Conservation (phyloP, 208 protist genomes). For the Acanthamoeba sp. region DNA sequence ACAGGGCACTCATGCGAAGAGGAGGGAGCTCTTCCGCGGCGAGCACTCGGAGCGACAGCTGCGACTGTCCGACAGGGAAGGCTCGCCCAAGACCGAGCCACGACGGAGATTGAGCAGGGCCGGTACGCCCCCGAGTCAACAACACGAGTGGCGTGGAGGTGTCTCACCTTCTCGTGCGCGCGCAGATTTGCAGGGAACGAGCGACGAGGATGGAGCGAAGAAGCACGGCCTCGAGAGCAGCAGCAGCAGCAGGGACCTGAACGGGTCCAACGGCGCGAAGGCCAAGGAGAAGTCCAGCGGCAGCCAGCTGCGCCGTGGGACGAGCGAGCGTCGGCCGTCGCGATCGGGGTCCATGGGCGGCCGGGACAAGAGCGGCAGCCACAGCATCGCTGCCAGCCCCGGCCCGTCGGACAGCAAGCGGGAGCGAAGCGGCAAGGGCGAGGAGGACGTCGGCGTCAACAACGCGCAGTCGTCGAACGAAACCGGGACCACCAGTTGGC, state of each 20-base stretch:
- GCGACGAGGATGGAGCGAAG: neutral
- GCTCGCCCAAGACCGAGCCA: too few species aligned
- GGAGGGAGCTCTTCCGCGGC: neutral
- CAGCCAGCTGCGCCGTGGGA: neutral
- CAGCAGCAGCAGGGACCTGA: too few species aligned
- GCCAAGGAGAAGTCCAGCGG: neutral
- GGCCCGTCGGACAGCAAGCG: too few species aligned
- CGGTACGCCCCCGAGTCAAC: too few species aligned
- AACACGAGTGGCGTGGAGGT: too few species aligned
- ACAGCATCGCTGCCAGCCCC: too few species aligned
- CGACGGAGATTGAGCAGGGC: neutral
- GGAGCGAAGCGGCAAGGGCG: neutral
- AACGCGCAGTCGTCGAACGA: neutral
- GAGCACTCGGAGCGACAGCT: neutral
- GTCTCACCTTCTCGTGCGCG: too few species aligned
- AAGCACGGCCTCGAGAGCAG: too few species aligned
- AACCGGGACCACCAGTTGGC: neutral
- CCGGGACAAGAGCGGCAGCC: neutral
- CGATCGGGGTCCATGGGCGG: neutral
- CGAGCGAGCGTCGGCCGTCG: neutral
- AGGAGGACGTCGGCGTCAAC: neutral
- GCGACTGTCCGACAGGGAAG: neutral
- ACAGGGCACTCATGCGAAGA: neutral
- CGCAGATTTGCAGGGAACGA: neutral
- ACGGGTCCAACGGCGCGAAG: too few species aligned